phyloP scores from a whole-genome alignment of 768 basidiomycete species.

The Lactarius vividus region DNA sequence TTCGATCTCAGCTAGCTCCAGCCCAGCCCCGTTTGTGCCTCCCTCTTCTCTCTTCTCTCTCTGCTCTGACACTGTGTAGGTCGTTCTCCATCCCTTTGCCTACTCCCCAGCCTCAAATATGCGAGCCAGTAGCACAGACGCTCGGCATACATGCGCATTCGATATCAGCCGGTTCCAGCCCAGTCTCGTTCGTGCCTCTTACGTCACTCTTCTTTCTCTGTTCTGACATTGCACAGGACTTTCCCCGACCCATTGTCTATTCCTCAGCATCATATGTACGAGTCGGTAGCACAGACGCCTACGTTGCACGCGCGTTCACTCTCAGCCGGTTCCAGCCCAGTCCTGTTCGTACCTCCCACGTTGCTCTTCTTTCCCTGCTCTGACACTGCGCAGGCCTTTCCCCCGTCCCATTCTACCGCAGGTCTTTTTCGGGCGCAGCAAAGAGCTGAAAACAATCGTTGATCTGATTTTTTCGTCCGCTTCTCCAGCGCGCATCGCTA shows the following conservation, averaged over 20 bases:
- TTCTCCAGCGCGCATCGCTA: slow-evolving; percentile 21
- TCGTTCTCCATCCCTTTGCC: background rate
- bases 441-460: slow-evolving; percentile 17
- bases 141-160: background rate
- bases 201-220: background rate
- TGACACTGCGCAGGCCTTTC: slow-evolving; percentile 10
- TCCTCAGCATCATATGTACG: background rate
- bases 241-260: background rate
- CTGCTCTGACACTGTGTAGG: slow-evolving; percentile 7
- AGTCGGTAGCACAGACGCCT: background rate
- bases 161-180: slow-evolving; percentile 1
- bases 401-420: slow-evolving; percentile 6
- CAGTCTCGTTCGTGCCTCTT: slow-evolving; percentile 6
- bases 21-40: slow-evolving; percentile 7
- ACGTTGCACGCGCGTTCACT: background rate
- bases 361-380: background rate
- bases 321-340: background rate
- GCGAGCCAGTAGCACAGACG: background rate
- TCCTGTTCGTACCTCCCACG: background rate
- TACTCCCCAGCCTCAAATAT: background rate
- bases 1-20: background rate
- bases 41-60: background rate
- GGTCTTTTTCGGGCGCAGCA: slow-evolving; percentile 24
- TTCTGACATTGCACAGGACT: slow-evolving; percentile 10
- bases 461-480: slow-evolving; percentile 3